Conservation (phyloP, 2,329 filamentous ascomycete species). For the Ustulina deusta region DNA sequence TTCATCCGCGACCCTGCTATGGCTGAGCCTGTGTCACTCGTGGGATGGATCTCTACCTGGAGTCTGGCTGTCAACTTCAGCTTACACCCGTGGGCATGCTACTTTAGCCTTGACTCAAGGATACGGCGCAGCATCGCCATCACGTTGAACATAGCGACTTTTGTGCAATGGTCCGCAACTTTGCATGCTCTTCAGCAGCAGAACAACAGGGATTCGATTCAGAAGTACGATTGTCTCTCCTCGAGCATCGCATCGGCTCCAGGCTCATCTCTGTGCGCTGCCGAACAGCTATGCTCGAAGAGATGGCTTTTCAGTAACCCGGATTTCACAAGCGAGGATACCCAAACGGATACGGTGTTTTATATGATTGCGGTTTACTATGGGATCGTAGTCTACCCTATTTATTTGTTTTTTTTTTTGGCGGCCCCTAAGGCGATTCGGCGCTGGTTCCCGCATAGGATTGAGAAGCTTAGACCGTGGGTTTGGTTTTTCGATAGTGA, state of each 20-base stretch:
- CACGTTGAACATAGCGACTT: conserved; percentile 1
- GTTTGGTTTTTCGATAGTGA: not conserved
- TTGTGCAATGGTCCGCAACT: not conserved
- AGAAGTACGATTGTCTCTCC: conserved; percentile 5
- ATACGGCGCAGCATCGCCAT: conserved; percentile 3
- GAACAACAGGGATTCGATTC: not conserved
- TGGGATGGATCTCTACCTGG: conserved; percentile 2
- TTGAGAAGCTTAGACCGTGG: not conserved
- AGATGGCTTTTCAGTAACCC: conserved; percentile 5
- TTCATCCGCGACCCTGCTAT: not conserved
- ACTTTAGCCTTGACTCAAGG: not conserved
- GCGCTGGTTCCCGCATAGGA: not conserved
- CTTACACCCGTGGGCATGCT: conserved; percentile 6
- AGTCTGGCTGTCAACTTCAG: conserved; percentile 2
- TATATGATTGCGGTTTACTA: conserved; percentile 1
- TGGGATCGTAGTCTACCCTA: not conserved
- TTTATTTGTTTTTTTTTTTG: not conserved
- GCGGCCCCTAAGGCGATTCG: not conserved
- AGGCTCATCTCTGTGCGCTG: conserved; percentile 3
- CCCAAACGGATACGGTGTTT: conserved; percentile 2
- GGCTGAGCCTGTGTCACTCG: conserved; percentile 5
- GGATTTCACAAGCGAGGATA: conserved; percentile 1
- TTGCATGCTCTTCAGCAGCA: conserved; percentile 4
- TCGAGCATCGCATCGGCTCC: conserved; percentile 6
- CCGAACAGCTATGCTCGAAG: conserved; percentile 7